Conservation (phyloP, 192 early-diverging fungal species). For the Dissophora ornata region DNA sequence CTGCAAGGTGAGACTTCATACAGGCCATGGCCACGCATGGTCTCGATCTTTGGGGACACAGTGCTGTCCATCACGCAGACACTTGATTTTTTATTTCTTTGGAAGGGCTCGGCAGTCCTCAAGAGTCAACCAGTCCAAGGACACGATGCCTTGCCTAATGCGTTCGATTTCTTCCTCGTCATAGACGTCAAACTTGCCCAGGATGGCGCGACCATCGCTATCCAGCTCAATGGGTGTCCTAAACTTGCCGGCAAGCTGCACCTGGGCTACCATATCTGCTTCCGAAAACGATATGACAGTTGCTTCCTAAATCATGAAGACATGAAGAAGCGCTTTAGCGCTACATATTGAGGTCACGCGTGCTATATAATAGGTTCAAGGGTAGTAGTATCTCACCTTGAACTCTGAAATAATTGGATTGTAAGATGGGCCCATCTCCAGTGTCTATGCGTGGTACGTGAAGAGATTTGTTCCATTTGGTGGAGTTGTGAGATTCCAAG, state of each 20-base stretch:
- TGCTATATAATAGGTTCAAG: too few relatives aligned
- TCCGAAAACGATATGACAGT: slow-evolving; percentile 14
- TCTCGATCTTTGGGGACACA: too few relatives aligned
- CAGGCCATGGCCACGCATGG: too few relatives aligned
- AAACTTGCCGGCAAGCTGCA: slow-evolving; percentile 32
- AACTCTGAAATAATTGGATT: slow-evolving; percentile 43
- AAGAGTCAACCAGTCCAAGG: slow-evolving; percentile 28
- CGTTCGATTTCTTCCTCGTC: slow-evolving; percentile 30
- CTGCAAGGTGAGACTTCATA: too few relatives aligned
- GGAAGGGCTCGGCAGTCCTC: slow-evolving; percentile 25
- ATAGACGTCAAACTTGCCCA: slow-evolving; percentile 49
- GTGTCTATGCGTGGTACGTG: slow-evolving; percentile 15
- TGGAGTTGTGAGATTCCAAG: not conserved
- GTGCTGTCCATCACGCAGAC: too few relatives aligned
- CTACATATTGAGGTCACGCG: not conserved
- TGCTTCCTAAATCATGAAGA: slow-evolving; percentile 22
- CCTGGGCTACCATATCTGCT: slow-evolving; percentile 11
- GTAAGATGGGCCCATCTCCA: slow-evolving; percentile 37
- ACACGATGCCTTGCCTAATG: slow-evolving; percentile 10
- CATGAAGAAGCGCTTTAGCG: not conserved
- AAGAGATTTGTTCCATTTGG: not conserved
- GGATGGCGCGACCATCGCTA: slow-evolving; percentile 22
- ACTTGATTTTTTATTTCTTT: slow-evolving; percentile 5
- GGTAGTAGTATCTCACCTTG: slow-evolving; percentile 17
- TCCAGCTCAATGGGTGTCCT: slow-evolving; percentile 14